Percentiles rank a stretch among this genome's conserved stretches.
phyloP scores from a whole-genome alignment of 208 protist genomes.

The Acanthamoeba divionensis region DNA sequence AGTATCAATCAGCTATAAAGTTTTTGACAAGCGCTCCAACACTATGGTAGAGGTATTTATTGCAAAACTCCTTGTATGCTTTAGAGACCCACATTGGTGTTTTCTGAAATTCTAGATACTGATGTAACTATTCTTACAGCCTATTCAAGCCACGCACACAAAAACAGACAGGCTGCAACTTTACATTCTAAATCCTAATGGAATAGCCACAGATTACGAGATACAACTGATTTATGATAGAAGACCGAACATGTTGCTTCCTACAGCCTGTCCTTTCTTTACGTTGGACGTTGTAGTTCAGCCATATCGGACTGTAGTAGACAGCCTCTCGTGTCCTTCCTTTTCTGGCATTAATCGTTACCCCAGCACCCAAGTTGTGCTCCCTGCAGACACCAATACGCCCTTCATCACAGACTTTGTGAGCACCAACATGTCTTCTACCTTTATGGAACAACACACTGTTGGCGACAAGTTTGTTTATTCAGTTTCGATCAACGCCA shows the following conservation, averaged over 20 bases:
- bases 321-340: neutral
- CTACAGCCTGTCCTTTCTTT: neutral
- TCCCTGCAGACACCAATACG: neutral
- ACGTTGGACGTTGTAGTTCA: neutral
- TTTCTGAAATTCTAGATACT: too few species aligned
- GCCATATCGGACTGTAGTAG: neutral
- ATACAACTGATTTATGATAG: neutral
- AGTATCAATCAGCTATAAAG: neutral
- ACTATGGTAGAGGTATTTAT: neutral
- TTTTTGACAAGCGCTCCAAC: conserved; percentile 22
- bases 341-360: neutral
- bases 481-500: neutral
- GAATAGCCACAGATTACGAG: neutral
- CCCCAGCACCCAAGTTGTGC: neutral
- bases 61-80: too few species aligned
- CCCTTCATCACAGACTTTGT: conserved; percentile 8
- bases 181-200: neutral
- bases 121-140: too few species aligned
- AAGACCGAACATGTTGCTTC: neutral
- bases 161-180: neutral
- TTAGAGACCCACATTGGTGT: too few species aligned
- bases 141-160: neutral
- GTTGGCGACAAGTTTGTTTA: neutral
- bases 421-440: conserved; percentile 8
- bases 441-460: neutral